Base-by-base conservation (phyloP, 306 rosid genomes). In the Acacia confusa region DNA sequence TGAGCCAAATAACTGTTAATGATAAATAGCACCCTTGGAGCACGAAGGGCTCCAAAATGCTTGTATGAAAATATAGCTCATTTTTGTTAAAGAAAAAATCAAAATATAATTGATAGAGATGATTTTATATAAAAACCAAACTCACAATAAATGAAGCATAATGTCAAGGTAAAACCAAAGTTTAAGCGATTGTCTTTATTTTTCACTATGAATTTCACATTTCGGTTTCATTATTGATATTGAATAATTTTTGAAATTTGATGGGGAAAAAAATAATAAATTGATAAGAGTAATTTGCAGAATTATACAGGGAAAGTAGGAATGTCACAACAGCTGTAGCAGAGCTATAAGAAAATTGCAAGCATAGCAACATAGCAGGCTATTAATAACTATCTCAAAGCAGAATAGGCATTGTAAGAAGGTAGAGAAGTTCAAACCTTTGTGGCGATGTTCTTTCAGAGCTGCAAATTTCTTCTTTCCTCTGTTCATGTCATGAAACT, bases 361-460 rank as follows among this genome's bases (percentile, higher is more conserved):
- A 60, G 34, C 69, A 14, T 63, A 28, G 69, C 36, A 5, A 5
- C 69, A 63, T 28, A 27, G 36, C 4, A 25, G 7, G 36, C 67
- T 60, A 60, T 25, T 30, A 63, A 63, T 13, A 63, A 63, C 11
- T 15, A 63, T 63, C 69, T 63, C 72, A 64, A 63, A 8, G 32
- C 36, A 75, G 60, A 85, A 67, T 34, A 75, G 48, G 47, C 48
- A 74, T 85, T 1, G 74, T 27, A 65, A 70, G 67, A 84, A 84
- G 60, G 63, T 68, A 68, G 74, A 15, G 63, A 80, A 83, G 66
- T 81, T 82, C 91, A 77, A 75, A 92, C 99, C 98, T 89, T 85
- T 91, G 81, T 90, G 87, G 45, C 55, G 80, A 64, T 52, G 83
- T 47, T 81, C 87, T 4, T 83, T 84, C 68, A 84, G 85, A 83